Evolutionary conservation across 169 alveolate species (phyloP).

Genomic region (Eimeria praecox): DNA sequence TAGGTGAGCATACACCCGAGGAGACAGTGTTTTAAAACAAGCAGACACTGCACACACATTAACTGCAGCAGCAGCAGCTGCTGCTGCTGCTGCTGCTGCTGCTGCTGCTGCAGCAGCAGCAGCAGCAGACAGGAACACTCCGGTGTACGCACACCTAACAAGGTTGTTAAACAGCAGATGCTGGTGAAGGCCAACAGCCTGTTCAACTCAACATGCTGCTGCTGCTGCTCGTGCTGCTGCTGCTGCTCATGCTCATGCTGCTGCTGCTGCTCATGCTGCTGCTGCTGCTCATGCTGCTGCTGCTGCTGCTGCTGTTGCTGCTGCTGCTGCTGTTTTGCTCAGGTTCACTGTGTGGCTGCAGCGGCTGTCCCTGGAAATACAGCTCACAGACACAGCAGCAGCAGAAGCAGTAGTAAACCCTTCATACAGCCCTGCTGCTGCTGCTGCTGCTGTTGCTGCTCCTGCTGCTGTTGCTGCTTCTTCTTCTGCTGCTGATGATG

Average conservation of each 20-base stretch:
- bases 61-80: too few relatives aligned
- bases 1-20: constrained; percentile 4
- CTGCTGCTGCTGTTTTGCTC: constrained; percentile 22
- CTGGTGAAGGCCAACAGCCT: too few relatives aligned
- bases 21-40: not conserved
- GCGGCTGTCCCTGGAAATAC: constrained; percentile 21
- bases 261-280: constrained; percentile 1
- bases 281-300: not conserved
- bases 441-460: not conserved
- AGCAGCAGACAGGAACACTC: not conserved
- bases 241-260: constrained; percentile 4
- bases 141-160: not conserved
- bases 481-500: not conserved
- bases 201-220: too few relatives aligned
- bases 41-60: not conserved
- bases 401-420: not conserved
- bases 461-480: not conserved
- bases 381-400: constrained; percentile 19
- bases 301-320: not conserved
- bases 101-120: not conserved
- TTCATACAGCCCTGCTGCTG: not conserved
- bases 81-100: too few relatives aligned
- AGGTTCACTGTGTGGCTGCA: constrained; percentile 47
- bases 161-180: not conserved
- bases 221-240: not conserved